Conservation (phyloP, 176 grass and related monocot species). For the Stipa capillata region DNA sequence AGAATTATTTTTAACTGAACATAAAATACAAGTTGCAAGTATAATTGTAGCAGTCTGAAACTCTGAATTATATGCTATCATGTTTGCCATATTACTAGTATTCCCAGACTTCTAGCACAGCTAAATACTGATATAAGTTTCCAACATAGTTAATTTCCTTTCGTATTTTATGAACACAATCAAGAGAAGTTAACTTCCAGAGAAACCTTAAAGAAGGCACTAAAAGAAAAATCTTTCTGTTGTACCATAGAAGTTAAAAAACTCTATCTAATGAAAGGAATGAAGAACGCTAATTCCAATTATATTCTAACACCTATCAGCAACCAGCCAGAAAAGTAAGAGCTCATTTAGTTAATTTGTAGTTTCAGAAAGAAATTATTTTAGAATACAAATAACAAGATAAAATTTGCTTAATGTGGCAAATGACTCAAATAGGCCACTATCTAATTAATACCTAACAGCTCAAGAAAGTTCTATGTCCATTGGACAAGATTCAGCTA, state of each 20-base stretch:
- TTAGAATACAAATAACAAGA: not conserved
- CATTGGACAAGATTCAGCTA: not conserved
- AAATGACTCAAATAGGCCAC: not conserved
- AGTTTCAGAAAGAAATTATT: not conserved
- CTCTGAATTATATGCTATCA: not conserved
- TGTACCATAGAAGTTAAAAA: not conserved
- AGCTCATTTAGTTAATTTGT: not conserved
- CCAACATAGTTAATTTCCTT: not conserved
- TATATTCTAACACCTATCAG: not conserved
- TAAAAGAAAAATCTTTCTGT: not conserved
- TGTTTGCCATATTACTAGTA: not conserved
- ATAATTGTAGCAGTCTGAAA: not conserved
- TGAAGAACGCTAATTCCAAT: slow-evolving; percentile 1
- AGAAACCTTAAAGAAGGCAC: not conserved
- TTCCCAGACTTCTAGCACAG: not conserved
- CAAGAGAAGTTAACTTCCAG: not conserved
- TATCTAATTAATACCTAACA: slow-evolving; percentile 2
- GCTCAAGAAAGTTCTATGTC: slow-evolving; percentile 4
- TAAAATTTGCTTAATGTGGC: not conserved
- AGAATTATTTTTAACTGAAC: not conserved
- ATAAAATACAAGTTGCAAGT: not conserved
- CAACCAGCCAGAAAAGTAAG: not conserved
- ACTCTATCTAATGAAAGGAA: not conserved
- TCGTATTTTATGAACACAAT: not conserved
- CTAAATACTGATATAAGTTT: not conserved